Evolutionary conservation across 2,329 filamentous ascomycete species (phyloP).

Genomic region (Phoma sp.): DNA sequence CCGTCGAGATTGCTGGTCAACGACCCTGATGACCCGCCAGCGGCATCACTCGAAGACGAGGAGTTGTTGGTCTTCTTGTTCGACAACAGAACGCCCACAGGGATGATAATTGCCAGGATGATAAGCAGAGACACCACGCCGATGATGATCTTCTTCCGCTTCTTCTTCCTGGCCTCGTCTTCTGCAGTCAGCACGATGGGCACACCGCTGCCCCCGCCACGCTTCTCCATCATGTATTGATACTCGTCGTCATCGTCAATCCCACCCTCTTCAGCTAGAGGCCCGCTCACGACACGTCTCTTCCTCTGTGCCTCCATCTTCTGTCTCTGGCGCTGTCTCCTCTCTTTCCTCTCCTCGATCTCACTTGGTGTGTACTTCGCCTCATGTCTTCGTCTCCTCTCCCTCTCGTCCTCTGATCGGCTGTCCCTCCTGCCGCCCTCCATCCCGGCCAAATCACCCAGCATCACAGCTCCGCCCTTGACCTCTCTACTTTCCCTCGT

Average conservation of each 20-base stretch:
- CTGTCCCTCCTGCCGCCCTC: slow-evolving; percentile 31
- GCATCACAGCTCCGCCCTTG: slow-evolving; percentile 16
- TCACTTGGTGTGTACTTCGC: slow-evolving; percentile 49
- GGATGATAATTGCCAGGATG: slow-evolving; percentile 55
- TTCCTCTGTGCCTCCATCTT: slow-evolving; percentile 41
- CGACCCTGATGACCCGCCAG: slow-evolving; percentile 36
- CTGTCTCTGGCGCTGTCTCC: slow-evolving; percentile 50
- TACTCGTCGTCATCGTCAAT: slow-evolving; percentile 48
- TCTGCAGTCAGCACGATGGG: slow-evolving; percentile 48
- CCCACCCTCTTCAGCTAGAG: slow-evolving; percentile 53
- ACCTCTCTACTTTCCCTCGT: slow-evolving; percentile 31
- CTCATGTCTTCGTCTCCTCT: slow-evolving; percentile 26
- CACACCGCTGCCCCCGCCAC: slow-evolving; percentile 48
- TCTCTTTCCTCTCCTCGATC: slow-evolving; percentile 45
- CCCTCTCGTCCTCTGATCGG: slow-evolving; percentile 37
- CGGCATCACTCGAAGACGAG: slow-evolving; percentile 18
- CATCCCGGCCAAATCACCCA: slow-evolving; percentile 25
- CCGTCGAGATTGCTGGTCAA: slow-evolving; percentile 54
- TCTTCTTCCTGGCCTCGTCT: slow-evolving; percentile 46
- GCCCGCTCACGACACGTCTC: slow-evolving; percentile 54
- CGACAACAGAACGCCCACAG: slow-evolving; percentile 54
- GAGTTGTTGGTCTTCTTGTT: slow-evolving; percentile 47
- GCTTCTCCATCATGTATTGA: slow-evolving; percentile 48
- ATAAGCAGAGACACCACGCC: slow-evolving; percentile 47
- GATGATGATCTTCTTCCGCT: slow-evolving; percentile 61